Conservation (phyloP, 768 basidiomycete genomes). For the Psilocybe tampanensis region DNA sequence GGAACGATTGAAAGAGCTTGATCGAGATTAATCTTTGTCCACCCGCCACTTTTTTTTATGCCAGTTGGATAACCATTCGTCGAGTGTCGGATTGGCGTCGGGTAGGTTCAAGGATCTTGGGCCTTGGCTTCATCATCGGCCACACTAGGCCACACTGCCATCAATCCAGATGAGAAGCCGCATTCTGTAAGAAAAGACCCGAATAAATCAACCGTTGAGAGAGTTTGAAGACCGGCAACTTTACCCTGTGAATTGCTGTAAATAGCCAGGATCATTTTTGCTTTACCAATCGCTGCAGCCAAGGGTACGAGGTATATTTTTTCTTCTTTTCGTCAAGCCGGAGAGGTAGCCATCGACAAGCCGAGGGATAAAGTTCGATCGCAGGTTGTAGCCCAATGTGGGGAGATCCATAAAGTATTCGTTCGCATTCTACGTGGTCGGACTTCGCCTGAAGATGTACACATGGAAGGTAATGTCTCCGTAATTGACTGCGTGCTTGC, state of each 20-base stretch:
- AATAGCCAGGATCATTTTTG: neutral
- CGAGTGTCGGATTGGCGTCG: neutral
- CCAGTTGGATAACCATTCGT: slow-evolving; percentile 4
- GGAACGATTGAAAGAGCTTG: neutral
- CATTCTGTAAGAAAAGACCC: neutral
- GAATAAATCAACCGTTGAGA: neutral
- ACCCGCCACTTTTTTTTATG: neutral
- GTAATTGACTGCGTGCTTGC: neutral
- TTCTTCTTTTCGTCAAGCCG: neutral
- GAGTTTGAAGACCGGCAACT: too few relatives aligned
- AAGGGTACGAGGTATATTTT: neutral
- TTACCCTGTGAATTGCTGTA: neutral
- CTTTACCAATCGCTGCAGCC: neutral
- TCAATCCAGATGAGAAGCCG: slow-evolving; percentile 1
- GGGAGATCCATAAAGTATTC: neutral
- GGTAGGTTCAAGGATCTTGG: neutral
- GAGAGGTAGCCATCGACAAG: neutral
- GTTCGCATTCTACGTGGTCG: neutral
- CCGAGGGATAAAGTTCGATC: neutral
- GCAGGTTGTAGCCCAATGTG: neutral
- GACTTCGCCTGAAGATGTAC: neutral
- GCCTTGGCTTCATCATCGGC: neutral
- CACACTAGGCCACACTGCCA: neutral
- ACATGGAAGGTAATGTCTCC: neutral
- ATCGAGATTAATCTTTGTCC: neutral